Evolutionary conservation across 2,329 filamentous ascomycete genomes (phyloP), one percentile per base, ranked within the genome.

Genomic region (Apiospora kogelbergensis): DNA sequence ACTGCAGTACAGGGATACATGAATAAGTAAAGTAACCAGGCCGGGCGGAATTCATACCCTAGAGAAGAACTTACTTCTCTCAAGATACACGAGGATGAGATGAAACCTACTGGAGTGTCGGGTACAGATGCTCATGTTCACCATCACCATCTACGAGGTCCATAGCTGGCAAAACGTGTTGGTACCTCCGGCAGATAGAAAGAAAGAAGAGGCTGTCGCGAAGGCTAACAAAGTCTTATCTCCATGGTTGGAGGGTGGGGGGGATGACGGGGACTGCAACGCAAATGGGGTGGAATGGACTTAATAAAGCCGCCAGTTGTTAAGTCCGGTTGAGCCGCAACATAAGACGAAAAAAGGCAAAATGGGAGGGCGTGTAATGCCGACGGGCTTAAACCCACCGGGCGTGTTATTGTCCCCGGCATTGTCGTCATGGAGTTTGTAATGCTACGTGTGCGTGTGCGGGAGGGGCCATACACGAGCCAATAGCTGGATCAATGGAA

Each of bases 1-100:
- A 75, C 88, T 89, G 5, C 15, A 40, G 20, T 24, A 41, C 9
- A 11, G 20, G 15, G 48, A 15, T 17, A 37, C 40, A 33, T 5
- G 6, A 40, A n/a, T 13, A 20, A 66, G 26, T 48, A 33, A 20
- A 66, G 26, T 48, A 33, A 66, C 11, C 30, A 66, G 44, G 9
- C 42, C 30, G 65, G 65, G 37, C 17, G 22, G 53, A 13, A 15
- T 33, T 37, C 41, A 40, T 22, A 40, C 48, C 7, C 53, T 17
- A 6, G 30, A 37, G 53, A 60, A 60, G 53, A 60, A 60, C 53
- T 53, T 40, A 44, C 46, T 67, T 46, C 22, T 11, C 15, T 11
- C 44, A 57, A 6, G n/a, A 24, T 6, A 6, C 1, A 20, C 17
- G 17, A 42, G 22, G 44, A 53, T 6, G 45, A 30, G 37, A 67